Evolutionary conservation across 495 filamentous ascomycete species (phyloP), one percentile per base, ranked within the genome.

Genomic region (Apodospora peruviana): DNA sequence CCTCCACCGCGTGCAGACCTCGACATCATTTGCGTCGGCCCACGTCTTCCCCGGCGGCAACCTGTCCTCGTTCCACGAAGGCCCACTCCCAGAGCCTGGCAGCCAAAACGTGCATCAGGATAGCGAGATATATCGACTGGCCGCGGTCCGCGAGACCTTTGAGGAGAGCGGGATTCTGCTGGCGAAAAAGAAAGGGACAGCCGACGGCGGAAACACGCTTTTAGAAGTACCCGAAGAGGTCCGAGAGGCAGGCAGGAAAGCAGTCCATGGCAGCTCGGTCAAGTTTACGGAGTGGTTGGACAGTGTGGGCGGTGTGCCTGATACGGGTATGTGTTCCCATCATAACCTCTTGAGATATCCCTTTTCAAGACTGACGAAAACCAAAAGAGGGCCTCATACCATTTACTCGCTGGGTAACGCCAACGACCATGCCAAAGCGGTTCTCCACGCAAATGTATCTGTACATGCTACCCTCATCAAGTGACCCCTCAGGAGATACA

Each of bases 11-110:
- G 88, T 96, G 11, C 73, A 83, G 41, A 86, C 82, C 1, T 91
- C 90, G 2, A 80, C 76, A 5, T 85, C 90, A 19, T 98, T 96
- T 53, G 79, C 93, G 12, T 91, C 87, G 0, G 91, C 91, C 0
- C 90, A 97, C 60, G 93, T 98, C 48, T 98, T 98, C 57, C 93
- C 93, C 0, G 93, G 93, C n/a, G 93, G 93, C 0, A 90, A 93
- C 52, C 70, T 94, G 7, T 86, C 85, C 0, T 44, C 67, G 0
- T 78, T 80, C 36, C 83, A 89, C 49, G 89, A 95, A 49, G 88
- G 84, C 7, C 51, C 66, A 0, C 72, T 82, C 22, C 80, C 81
- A 5, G 58, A 64, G 0, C 60, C 72, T 0, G 69, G 74, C 5
- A 60, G 66, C 29, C 52, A 58, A 0, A 62, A 63, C n/a, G 60